A percentile compares a stretch with the other conserved stretches of the same genome.
These are phyloP conservation scores for Neonectria magnoliae DNA, from an alignment of 2,329 filamentous ascomycete species.

Conservation along the genomic window DNA sequence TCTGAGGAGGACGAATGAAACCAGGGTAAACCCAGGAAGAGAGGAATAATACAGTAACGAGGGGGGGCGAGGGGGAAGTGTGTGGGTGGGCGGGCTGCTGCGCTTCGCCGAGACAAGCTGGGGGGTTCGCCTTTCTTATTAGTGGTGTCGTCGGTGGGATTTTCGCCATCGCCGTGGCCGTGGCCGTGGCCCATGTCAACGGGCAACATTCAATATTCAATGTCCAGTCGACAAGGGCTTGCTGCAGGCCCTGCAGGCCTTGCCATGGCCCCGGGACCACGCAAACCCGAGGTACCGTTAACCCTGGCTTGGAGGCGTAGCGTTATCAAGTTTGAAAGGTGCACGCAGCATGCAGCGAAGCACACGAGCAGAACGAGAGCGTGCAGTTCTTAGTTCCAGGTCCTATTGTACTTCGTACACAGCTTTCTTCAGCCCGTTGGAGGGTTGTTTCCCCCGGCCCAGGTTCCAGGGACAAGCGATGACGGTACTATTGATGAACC, in stretches of 20 bases:
- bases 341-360: not conserved
- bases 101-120: not conserved
- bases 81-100: too few relatives aligned
- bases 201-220: not conserved
- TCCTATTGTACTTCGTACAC: too few relatives aligned
- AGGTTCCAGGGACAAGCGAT: slow-evolving; percentile 1
- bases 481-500: not conserved
- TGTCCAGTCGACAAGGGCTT: not conserved
- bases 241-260: slow-evolving; percentile 4
- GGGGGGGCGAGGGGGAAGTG: too few relatives aligned
- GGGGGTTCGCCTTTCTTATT: not conserved
- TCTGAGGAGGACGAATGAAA: not conserved
- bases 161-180: not conserved
- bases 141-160: not conserved
- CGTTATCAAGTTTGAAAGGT: not conserved
- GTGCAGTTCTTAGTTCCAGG: too few relatives aligned
- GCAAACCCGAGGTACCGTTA: too few relatives aligned
- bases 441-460: not conserved
- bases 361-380: slow-evolving; percentile 3
- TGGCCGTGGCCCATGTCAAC: slow-evolving; percentile 2
- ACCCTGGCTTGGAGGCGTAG: not conserved
- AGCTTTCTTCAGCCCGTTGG: too few relatives aligned
- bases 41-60: too few relatives aligned
- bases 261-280: not conserved
- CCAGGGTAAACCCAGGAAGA: too few relatives aligned